Percentiles rank a stretch among this genome's conserved stretches.
Conservation (phyloP, 805 yeast species). For the Pichia kluyveri region DNA sequence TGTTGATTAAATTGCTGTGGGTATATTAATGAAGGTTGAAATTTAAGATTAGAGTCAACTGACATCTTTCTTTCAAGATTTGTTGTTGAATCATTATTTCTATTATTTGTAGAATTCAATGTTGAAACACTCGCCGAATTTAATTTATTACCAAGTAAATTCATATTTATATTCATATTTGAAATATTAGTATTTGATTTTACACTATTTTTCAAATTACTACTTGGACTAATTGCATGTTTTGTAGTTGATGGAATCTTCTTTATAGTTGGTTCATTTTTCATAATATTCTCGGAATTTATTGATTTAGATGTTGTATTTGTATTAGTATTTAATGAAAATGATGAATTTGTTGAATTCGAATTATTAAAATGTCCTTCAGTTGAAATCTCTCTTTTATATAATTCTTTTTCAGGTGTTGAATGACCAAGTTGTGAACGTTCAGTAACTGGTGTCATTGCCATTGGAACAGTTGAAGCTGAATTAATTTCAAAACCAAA, state of each 20-base stretch:
- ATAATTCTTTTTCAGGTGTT: slow-evolving; percentile 7
- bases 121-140: background rate
- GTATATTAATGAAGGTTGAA: background rate
- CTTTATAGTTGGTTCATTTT: too few relatives aligned
- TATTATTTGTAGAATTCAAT: too few relatives aligned
- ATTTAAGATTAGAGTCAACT: background rate
- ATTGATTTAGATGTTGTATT: background rate
- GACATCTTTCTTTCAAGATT: slow-evolving; percentile 3
- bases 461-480: slow-evolving; percentile 53
- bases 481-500: slow-evolving; percentile 48
- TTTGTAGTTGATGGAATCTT: too few relatives aligned
- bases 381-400: background rate
- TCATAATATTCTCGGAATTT: background rate
- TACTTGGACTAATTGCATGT: too few relatives aligned
- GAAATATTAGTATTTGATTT: background rate
- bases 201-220: background rate
- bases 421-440: slow-evolving; percentile 17
- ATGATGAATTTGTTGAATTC: background rate
- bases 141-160: too few relatives aligned
- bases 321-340: background rate
- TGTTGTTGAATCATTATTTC: background rate
- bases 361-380: background rate
- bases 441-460: slow-evolving; percentile 79
- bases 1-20: background rate
- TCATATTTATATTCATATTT: too few relatives aligned